Percentiles rank a stretch among this genome's conserved stretches.
phyloP scores from a whole-genome alignment of 2,329 filamentous ascomycete genomes.

The Emericellopsis cladophorae region DNA sequence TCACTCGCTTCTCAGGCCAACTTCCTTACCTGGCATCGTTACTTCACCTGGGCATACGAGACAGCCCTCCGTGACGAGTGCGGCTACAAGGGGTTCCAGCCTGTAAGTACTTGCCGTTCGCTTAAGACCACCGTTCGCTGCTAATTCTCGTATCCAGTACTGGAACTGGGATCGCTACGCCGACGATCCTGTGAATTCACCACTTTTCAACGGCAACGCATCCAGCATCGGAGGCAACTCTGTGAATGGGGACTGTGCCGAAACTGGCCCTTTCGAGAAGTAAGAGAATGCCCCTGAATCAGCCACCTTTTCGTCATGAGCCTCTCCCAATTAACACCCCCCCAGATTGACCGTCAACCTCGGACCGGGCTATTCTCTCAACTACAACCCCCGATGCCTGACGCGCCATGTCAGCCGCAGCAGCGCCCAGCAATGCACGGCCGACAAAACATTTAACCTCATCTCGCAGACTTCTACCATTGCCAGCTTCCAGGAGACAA shows the following conservation, averaged over 20 bases:
- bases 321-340: not conserved
- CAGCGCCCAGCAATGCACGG: slow-evolving; percentile 5
- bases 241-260: slow-evolving; percentile 40
- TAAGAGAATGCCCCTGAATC: not conserved
- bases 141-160: slow-evolving; percentile 18
- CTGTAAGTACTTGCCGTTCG: slow-evolving; percentile 6
- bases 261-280: slow-evolving; percentile 36
- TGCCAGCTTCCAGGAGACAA: slow-evolving; percentile 9
- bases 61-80: slow-evolving; percentile 24
- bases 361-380: slow-evolving; percentile 12
- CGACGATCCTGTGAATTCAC: slow-evolving; percentile 30
- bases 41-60: slow-evolving; percentile 24
- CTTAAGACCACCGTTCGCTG: not conserved
- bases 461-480: slow-evolving; percentile 2
- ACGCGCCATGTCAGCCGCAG: slow-evolving; percentile 22
- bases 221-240: slow-evolving; percentile 26
- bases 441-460: slow-evolving; percentile 4
- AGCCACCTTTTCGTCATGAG: no score
- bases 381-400: slow-evolving; percentile 31
- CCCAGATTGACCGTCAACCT: slow-evolving; percentile 11
- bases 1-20: slow-evolving; percentile 3
- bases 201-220: slow-evolving; percentile 41
- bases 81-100: slow-evolving; percentile 22
- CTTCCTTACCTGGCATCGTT: slow-evolving; percentile 29
- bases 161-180: slow-evolving; percentile 29